phyloP scores from a whole-genome alignment of 2,329 filamentous ascomycete genomes.

The Paraphoma sp. region DNA sequence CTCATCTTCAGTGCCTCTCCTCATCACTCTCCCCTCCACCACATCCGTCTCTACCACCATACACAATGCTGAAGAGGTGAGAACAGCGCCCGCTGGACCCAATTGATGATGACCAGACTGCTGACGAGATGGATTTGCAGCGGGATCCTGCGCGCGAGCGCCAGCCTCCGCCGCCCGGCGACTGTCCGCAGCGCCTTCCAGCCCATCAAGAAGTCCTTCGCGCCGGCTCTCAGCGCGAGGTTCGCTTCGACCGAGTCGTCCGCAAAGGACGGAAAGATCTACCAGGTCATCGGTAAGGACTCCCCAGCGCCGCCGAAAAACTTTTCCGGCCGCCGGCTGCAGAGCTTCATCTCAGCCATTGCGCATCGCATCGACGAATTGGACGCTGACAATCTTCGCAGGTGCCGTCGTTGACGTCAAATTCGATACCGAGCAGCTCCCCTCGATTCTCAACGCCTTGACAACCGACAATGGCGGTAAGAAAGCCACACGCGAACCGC shows the following conservation, averaged over 20 bases:
- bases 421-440: constrained; percentile 93
- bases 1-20: not conserved
- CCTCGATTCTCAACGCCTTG: constrained; percentile 96
- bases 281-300: constrained; percentile 78
- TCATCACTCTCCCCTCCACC: constrained; percentile 36
- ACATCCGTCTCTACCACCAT: constrained; percentile 50
- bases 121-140: constrained; percentile 56
- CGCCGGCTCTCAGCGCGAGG: constrained; percentile 65
- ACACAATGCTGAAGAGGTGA: constrained; percentile 69
- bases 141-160: constrained; percentile 70
- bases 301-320: constrained; percentile 24
- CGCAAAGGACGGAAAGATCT: constrained; percentile 67
- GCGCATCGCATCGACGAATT: constrained; percentile 35
- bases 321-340: constrained; percentile 32
- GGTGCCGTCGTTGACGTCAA: constrained; percentile 65
- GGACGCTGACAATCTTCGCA: constrained; percentile 37
- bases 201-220: constrained; percentile 63
- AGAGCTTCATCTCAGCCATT: constrained; percentile 26
- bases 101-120: constrained; percentile 47
- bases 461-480: constrained; percentile 89
- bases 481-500: constrained; percentile 59
- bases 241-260: constrained; percentile 65
- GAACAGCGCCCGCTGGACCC: constrained; percentile 34
- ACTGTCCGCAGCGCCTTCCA: constrained; percentile 60
- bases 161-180: constrained; percentile 64